Base-by-base conservation (phyloP, 768 basidiomycete species). In the Boletus reticuloceps region DNA sequence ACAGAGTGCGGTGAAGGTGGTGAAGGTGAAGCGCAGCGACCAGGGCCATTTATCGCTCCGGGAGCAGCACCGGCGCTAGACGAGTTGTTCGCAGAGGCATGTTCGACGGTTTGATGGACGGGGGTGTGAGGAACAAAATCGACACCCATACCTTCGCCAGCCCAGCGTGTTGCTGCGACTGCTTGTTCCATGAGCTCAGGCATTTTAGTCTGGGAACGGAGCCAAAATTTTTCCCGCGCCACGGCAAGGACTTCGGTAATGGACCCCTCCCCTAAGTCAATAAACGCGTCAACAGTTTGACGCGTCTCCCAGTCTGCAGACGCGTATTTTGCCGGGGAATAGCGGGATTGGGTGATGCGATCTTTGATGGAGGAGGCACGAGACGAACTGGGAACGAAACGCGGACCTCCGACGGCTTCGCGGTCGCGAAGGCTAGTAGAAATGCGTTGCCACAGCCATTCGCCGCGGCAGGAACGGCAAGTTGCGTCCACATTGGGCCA, bases 191-290 rank as follows among this genome's bases (percentile, higher is more conserved):
- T 79, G 64, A 89, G 77, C 53, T 86, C 85, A 2, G 76, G 74
- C 56, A 89, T 76, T 58, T 84, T 84, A 0, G 89, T 91, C 64
- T 82, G 68, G 39, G 72, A 77, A 37, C 82, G 74, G 46, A 91
- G 66, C 89, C 89, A 91, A 52, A 78, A 74, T 67, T 88, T 87
- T 68, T 91, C 89, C 57, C 82, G 76, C 16, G 85, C 85, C 29
- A 86, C 69, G 31, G 66, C 65, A 34, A 89, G 66, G 20, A 90
- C 83, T 44, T 88, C 84, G 42, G 65, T 61, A 55, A 91, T 79
- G 7, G 76, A 79, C 20, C 89, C 89, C 58, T 91, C 89, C 4
- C 80, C 87, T 25, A 87, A 74, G 53, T 90, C 88, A 38, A 90
- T 69, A 70, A 88, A 91, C n/a, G 79, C 79, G 49, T 87, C 86